Conservation (phyloP, 768 basidiomycete genomes). For the Amanita fuliginea region DNA sequence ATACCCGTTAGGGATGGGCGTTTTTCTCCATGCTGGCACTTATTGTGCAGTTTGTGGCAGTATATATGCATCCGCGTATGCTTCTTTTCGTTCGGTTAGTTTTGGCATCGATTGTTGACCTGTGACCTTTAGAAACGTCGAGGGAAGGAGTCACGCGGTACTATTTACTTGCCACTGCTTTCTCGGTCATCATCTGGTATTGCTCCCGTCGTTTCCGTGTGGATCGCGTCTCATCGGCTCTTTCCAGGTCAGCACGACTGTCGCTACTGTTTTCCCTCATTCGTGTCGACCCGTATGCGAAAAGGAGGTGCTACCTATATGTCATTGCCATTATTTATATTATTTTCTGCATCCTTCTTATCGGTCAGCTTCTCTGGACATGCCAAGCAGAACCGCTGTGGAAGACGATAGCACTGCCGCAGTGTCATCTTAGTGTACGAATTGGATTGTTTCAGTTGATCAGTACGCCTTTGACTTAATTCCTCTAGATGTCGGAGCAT, state of each 20-base stretch:
- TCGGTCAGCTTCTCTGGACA: conserved; percentile 34
- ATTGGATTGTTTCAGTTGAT: conserved; percentile 42
- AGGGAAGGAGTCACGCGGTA: conserved; percentile 16
- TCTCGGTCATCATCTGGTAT: conserved; percentile 30
- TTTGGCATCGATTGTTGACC: not conserved
- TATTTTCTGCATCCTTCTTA: conserved; percentile 22
- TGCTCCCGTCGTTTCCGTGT: not conserved
- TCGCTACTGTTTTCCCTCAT: conserved; percentile 45
- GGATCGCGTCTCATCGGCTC: not conserved
- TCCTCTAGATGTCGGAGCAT: not conserved
- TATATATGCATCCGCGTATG: conserved; percentile 18
- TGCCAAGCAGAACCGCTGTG: conserved; percentile 28
- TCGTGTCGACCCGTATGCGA: conserved; percentile 31
- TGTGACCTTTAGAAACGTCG: not conserved
- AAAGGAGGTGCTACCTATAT: conserved; percentile 15
- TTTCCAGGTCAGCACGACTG: conserved; percentile 31
- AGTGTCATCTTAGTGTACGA: conserved; percentile 32
- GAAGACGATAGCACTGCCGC: conserved; percentile 23
- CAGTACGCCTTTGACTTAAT: conserved; percentile 23
- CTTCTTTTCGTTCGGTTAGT: not conserved
- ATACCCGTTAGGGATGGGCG: conserved; percentile 16
- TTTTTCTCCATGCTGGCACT: conserved; percentile 17
- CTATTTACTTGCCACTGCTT: conserved; percentile 24
- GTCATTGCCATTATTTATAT: conserved; percentile 21
- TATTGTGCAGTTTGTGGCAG: conserved; percentile 17